Percentiles rank a stretch among this genome's conserved stretches.
Evolutionary conservation across 495 filamentous ascomycete genomes (phyloP).

Genomic region (Xylaria flabelliformis): DNA sequence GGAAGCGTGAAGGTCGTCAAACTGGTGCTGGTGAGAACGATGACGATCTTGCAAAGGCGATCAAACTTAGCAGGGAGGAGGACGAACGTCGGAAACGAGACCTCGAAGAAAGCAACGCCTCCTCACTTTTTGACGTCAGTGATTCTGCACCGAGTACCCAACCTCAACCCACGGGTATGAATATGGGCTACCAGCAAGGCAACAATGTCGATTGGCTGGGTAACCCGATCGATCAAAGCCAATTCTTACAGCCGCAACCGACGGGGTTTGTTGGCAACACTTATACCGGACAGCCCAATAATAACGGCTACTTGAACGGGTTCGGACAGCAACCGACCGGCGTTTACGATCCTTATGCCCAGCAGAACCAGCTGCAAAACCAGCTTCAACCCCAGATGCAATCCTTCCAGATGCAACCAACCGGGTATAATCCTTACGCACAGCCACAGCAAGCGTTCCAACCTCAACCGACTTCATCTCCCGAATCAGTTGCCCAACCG

Average conservation of each 20-base stretch:
- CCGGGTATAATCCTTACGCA: slow-evolving; percentile 56
- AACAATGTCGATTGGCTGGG: slow-evolving; percentile 95
- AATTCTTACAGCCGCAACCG: slow-evolving; percentile 68
- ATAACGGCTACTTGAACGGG: slow-evolving; percentile 56
- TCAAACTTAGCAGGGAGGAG: slow-evolving; percentile 95
- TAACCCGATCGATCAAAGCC: slow-evolving; percentile 79
- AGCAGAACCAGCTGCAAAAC: slow-evolving; percentile 62
- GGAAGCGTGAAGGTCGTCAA: slow-evolving; percentile 74
- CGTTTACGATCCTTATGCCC: slow-evolving; percentile 59
- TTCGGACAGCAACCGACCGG: slow-evolving; percentile 45
- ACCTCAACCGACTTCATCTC: slow-evolving; percentile 56
- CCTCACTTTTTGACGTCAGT: slow-evolving; percentile 82
- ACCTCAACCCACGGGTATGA: slow-evolving; percentile 84
- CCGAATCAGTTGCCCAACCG: slow-evolving; percentile 66
- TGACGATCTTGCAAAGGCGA: slow-evolving; percentile 91
- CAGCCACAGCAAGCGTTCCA: slow-evolving; percentile 48
- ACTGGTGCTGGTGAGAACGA: slow-evolving; percentile 67
- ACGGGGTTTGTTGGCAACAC: slow-evolving; percentile 87
- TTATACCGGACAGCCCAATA: slow-evolving; percentile 72
- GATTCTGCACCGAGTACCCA: slow-evolving; percentile 65
- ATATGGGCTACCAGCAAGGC: slow-evolving; percentile 97
- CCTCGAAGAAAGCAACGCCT: slow-evolving; percentile 86
- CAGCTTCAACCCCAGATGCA: slow-evolving; percentile 51
- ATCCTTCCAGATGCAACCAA: slow-evolving; percentile 50
- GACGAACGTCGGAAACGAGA: slow-evolving; percentile 85